Evolutionary conservation across 331 rosid genomes (phyloP).

Genomic region (Erythrophleum ivorense): DNA sequence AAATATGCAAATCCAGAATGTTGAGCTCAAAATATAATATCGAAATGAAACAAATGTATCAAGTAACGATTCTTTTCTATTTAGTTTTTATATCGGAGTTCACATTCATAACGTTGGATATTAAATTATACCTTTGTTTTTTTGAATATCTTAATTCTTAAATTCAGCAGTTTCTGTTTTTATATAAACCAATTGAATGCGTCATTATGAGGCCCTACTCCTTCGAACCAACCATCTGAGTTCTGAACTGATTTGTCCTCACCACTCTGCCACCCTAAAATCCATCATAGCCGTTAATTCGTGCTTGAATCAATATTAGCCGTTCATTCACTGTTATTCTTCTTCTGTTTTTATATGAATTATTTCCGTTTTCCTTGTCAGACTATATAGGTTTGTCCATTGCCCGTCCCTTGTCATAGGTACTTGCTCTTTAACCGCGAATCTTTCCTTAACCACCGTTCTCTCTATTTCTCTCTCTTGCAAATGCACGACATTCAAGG

Average conservation of each 20-base stretch:
- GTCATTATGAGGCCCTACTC: not conserved
- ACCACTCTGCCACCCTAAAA: not conserved
- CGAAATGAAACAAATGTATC: too few species aligned
- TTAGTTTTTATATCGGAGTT: too few species aligned
- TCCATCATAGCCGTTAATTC: conserved; percentile 36
- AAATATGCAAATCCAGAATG: too few species aligned
- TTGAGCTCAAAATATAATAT: too few species aligned
- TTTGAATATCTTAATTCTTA: not conserved
- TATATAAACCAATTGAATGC: not conserved
- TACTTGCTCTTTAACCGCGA: too few species aligned
- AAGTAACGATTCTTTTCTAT: too few species aligned
- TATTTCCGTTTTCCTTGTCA: too few species aligned
- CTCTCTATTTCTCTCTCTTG: not conserved
- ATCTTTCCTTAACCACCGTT: not conserved
- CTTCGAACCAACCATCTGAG: not conserved
- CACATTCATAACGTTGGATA: too few species aligned
- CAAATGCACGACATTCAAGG: conserved; percentile 40
- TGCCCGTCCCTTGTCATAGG: too few species aligned
- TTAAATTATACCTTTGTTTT: too few species aligned
- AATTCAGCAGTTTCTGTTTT: not conserved
- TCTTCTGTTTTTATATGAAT: not conserved
- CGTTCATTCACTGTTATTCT: not conserved
- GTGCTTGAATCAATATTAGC: not conserved
- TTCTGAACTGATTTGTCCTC: conserved; percentile 25
- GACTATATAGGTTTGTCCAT: too few species aligned